Conservation (phyloP, 2,329 filamentous ascomycete genomes). For the Penicillium sp. region DNA sequence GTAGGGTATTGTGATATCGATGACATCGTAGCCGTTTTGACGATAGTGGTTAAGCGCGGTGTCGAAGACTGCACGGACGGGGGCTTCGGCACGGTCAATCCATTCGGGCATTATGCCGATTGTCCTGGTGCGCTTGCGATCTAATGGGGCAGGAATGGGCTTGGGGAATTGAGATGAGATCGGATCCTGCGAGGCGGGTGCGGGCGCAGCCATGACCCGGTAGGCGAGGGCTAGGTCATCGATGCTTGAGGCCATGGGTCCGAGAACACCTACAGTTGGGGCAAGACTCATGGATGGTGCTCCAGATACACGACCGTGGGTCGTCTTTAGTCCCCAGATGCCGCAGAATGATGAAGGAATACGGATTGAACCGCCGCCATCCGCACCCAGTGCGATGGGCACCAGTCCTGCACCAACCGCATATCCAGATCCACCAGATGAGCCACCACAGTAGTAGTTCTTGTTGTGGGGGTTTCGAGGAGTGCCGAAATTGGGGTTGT, state of each 20-base stretch:
- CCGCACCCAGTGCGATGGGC: constrained; percentile 73
- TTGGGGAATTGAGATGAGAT: constrained; percentile 65
- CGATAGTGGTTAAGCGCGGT: constrained; percentile 62
- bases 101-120: constrained; percentile 72
- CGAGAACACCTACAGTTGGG: constrained; percentile 68
- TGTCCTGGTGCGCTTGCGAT: constrained; percentile 54
- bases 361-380: constrained; percentile 76
- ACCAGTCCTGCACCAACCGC: constrained; percentile 71
- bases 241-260: constrained; percentile 76
- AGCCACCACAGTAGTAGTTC: constrained; percentile 78
- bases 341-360: constrained; percentile 78
- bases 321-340: constrained; percentile 79
- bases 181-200: constrained; percentile 60
- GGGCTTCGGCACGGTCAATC: constrained; percentile 69
- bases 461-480: constrained; percentile 78
- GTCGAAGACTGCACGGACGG: constrained; percentile 66
- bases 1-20: constrained; percentile 58
- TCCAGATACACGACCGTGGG: constrained; percentile 69
- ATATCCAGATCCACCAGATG: constrained; percentile 76
- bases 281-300: constrained; percentile 64
- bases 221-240: constrained; percentile 83
- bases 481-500: constrained; percentile 75
- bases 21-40: constrained; percentile 46
- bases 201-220: constrained; percentile 74
- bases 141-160: constrained; percentile 49